A percentile compares a stretch with the other conserved stretches of the same genome.
These are phyloP conservation scores for Tylopilus sp. DNA, from an alignment of 1,284 basidiomycete genomes.

Conservation along the genomic window DNA sequence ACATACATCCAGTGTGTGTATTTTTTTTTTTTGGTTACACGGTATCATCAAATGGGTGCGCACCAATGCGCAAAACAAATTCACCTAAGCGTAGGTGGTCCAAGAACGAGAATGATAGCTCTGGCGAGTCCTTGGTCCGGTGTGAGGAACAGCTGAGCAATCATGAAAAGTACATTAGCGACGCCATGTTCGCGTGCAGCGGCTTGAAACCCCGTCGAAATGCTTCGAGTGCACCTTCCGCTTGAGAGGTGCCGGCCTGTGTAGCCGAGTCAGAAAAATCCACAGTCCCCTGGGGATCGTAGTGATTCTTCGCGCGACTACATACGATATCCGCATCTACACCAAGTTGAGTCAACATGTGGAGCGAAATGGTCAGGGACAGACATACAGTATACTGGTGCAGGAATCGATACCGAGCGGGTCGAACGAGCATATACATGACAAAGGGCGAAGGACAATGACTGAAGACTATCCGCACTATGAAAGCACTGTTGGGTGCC, in stretches of 20 bases:
- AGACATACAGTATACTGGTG: slow-evolving; percentile 75
- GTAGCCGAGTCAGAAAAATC: slow-evolving; percentile 53
- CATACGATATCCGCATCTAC: slow-evolving; percentile 83
- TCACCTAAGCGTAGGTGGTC: not conserved
- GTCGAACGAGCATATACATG: slow-evolving; percentile 82
- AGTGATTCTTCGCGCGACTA: slow-evolving; percentile 75
- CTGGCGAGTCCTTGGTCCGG: not conserved
- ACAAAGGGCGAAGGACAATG: slow-evolving; percentile 71
- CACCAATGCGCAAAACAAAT: not conserved
- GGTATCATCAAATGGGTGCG: not conserved
- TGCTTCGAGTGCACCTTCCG: slow-evolving; percentile 44
- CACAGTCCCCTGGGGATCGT: slow-evolving; percentile 55
- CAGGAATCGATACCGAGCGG: slow-evolving; percentile 79
- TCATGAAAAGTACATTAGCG: slow-evolving; percentile 66
- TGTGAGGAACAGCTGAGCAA: not conserved
- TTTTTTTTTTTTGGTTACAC: slow-evolving; percentile 1
- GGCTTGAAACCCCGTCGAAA: slow-evolving; percentile 57
- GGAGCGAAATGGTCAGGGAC: slow-evolving; percentile 23
- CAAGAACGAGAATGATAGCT: not conserved
- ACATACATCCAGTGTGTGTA: slow-evolving; percentile 1
- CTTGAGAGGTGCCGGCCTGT: slow-evolving; percentile 40
- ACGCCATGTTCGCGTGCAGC: slow-evolving; percentile 46
- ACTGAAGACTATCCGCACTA: slow-evolving; percentile 65
- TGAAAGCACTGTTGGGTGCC: slow-evolving; percentile 8
- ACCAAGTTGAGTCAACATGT: slow-evolving; percentile 1